These are phyloP conservation scores for Pezicula rhizophila DNA, from an alignment of 2,329 filamentous ascomycete genomes.

Conservation along the genomic window DNA sequence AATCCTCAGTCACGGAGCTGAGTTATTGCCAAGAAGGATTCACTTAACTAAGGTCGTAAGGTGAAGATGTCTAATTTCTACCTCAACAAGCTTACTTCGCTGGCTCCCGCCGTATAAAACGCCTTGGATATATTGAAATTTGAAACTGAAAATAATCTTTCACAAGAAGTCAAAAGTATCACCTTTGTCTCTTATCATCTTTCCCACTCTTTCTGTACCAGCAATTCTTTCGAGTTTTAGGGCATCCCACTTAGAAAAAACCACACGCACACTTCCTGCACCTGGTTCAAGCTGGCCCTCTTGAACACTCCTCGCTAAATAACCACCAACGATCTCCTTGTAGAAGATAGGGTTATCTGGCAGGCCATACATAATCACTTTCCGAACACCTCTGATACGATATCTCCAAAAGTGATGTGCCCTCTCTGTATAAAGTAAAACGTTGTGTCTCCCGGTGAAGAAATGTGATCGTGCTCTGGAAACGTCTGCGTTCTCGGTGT, in stretches of 20 bases:
- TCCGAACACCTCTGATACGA: conserved; percentile 70
- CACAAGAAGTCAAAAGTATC: conserved; percentile 96
- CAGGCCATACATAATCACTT: conserved; percentile 82
- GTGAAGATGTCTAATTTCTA: too few species aligned
- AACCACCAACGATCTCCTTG: conserved; percentile 66
- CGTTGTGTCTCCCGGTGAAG: conserved; percentile 69
- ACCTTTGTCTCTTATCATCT: conserved; percentile 75
- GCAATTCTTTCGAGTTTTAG: conserved; percentile 85
- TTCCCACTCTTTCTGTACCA: conserved; percentile 71
- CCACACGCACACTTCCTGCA: conserved; percentile 51
- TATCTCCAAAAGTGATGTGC: conserved; percentile 97
- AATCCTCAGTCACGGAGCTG: too few species aligned
- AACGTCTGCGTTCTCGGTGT: conserved; percentile 71
- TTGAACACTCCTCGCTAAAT: conserved; percentile 53
- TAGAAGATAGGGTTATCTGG: conserved; percentile 86
- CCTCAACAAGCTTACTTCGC: too few species aligned
- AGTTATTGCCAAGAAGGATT: too few species aligned
- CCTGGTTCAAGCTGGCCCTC: conserved; percentile 49
- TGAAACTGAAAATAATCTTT: background rate
- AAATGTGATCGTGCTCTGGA: conserved; percentile 85
- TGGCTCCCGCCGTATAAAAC: too few species aligned
- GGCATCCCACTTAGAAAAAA: conserved; percentile 87
- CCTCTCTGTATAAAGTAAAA: conserved; percentile 87
- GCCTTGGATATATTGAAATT: too few species aligned
- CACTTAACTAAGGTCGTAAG: too few species aligned